phyloP scores from a whole-genome alignment of 805 yeast species.

The Wickerhamiella sergipiensis region DNA sequence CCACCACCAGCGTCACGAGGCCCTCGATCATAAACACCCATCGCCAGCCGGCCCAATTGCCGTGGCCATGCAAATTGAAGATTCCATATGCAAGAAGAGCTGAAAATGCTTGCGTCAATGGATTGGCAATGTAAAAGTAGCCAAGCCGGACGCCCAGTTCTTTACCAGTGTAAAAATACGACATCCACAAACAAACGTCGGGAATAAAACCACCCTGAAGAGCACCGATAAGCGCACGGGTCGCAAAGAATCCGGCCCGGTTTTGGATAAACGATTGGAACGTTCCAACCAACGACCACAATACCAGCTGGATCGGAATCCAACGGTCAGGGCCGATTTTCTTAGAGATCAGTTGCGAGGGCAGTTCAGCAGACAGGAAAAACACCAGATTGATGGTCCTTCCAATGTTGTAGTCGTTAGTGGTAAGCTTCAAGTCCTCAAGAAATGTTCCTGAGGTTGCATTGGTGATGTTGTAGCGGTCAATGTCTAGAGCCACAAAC shows the following conservation, averaged over 20 bases:
- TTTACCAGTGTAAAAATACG: constrained; percentile 46
- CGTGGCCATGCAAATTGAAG: constrained; percentile 34
- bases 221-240: constrained; percentile 40
- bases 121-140: constrained; percentile 44
- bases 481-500: constrained; percentile 47
- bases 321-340: constrained; percentile 50
- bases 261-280: constrained; percentile 34
- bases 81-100: constrained; percentile 43
- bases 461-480: constrained; percentile 43
- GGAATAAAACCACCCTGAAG: constrained; percentile 61
- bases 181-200: constrained; percentile 47
- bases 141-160: constrained; percentile 49
- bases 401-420: constrained; percentile 47
- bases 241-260: constrained; percentile 31
- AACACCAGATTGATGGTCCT: constrained; percentile 41
- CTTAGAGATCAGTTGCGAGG: constrained; percentile 54
- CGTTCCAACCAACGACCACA: constrained; percentile 46
- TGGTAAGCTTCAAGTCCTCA: constrained; percentile 36
- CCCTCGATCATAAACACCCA: constrained; percentile 60
- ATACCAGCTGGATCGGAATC: constrained; percentile 44
- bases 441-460: constrained; percentile 46
- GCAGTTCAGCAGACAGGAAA: constrained; percentile 48
- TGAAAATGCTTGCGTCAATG: constrained; percentile 33
- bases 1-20: constrained; percentile 38
- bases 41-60: constrained; percentile 44